Percentiles rank a stretch among this genome's conserved stretches.
These are phyloP conservation scores for Chalaropsis thielavioides DNA, from an alignment of 2,329 filamentous ascomycete genomes.

Conservation along the genomic window DNA sequence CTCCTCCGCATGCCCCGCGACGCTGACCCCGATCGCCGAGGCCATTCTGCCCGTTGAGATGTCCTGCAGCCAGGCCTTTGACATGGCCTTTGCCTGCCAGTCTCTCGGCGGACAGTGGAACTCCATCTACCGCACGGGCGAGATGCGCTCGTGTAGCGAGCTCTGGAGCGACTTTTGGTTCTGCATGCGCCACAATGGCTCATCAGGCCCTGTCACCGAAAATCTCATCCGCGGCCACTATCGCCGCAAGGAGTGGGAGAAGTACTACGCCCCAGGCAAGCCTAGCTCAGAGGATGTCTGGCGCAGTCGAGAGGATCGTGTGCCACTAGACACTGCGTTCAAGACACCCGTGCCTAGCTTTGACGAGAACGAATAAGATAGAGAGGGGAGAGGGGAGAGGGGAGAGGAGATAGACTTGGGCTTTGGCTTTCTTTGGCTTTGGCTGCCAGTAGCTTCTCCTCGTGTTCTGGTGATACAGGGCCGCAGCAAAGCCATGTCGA, in stretches of 20 bases:
- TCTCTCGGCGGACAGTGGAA: constrained; percentile 83
- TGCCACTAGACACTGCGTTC: constrained; percentile 38
- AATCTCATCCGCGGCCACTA: constrained; percentile 53
- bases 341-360: constrained; percentile 26
- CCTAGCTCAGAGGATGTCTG: constrained; percentile 84
- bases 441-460: background rate
- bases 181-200: constrained; percentile 69
- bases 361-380: constrained; percentile 23
- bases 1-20: constrained; percentile 15
- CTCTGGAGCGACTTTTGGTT: constrained; percentile 95
- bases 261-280: constrained; percentile 42
- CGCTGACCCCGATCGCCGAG: constrained; percentile 36
- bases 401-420: background rate
- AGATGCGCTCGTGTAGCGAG: constrained; percentile 60
- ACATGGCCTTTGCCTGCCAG: constrained; percentile 87
- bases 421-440: background rate
- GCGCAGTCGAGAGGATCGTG: constrained; percentile 52
- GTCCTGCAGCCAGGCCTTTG: constrained; percentile 82
- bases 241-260: constrained; percentile 47
- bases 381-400: background rate
- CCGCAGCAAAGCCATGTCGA: background rate
- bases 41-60: constrained; percentile 65
- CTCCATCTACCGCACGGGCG: constrained; percentile 76
- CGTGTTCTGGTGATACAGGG: background rate
- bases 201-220: constrained; percentile 43